A percentile compares a stretch with the other conserved stretches of the same genome.
phyloP scores from a whole-genome alignment of 2,329 filamentous ascomycete species.

The Alternaria infectoria region DNA sequence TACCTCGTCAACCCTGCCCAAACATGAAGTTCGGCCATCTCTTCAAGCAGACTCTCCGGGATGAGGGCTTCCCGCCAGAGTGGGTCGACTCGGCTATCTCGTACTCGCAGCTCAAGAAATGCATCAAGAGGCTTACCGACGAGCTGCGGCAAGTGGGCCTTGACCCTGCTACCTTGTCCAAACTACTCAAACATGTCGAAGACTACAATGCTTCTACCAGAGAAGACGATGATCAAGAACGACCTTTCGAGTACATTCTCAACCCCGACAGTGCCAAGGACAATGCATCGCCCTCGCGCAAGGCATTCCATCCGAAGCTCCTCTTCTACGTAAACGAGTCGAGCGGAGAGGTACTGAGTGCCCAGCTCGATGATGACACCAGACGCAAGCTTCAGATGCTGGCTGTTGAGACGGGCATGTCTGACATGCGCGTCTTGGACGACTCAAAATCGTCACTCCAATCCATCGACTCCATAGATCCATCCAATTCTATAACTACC shows the following conservation, averaged over 20 bases:
- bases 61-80: slow-evolving; percentile 75
- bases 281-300: slow-evolving; percentile 17
- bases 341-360: slow-evolving; percentile 72
- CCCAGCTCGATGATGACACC: slow-evolving; percentile 69
- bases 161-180: slow-evolving; percentile 71
- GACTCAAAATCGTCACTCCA: slow-evolving; percentile 26
- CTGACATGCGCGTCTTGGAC: slow-evolving; percentile 45
- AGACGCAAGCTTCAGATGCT: slow-evolving; percentile 68
- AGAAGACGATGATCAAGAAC: slow-evolving; percentile 33
- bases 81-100: slow-evolving; percentile 78
- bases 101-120: slow-evolving; percentile 86
- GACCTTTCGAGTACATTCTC: slow-evolving; percentile 48
- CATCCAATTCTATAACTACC: background rate
- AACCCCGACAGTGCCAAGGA: slow-evolving; percentile 17
- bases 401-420: slow-evolving; percentile 56
- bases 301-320: slow-evolving; percentile 68
- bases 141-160: slow-evolving; percentile 76
- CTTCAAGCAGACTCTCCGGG: slow-evolving; percentile 72
- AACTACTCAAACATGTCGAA: slow-evolving; percentile 61
- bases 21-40: slow-evolving; percentile 86
- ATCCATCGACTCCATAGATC: slow-evolving; percentile 1
- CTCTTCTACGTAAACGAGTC: slow-evolving; percentile 71
- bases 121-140: slow-evolving; percentile 77
- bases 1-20: background rate
- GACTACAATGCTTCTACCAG: slow-evolving; percentile 40